A percentile compares a stretch with the other conserved stretches of the same genome.
phyloP scores from a whole-genome alignment of 2,329 filamentous ascomycete genomes.

The Fusarium concolor region DNA sequence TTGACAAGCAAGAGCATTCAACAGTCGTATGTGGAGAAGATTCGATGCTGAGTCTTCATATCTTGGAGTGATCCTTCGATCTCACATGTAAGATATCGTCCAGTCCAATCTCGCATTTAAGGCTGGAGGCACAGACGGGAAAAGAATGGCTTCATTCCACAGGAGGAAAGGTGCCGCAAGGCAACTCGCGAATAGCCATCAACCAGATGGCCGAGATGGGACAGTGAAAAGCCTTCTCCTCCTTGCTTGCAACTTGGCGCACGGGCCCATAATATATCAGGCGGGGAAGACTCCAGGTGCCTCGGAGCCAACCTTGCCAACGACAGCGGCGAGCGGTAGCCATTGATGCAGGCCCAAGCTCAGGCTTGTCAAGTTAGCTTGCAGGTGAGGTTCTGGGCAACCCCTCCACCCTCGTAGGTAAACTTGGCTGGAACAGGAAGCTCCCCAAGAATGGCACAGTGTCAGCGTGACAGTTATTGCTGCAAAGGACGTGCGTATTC shows the following conservation, averaged over 20 bases:
- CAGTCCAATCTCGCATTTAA: slow-evolving; percentile 46
- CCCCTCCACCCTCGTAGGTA: slow-evolving; percentile 9
- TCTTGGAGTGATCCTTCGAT: slow-evolving; percentile 16
- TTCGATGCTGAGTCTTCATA: neutral
- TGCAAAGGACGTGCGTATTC: slow-evolving; percentile 11
- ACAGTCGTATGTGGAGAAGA: neutral
- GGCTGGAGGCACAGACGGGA: slow-evolving; percentile 45
- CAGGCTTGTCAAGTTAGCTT: neutral
- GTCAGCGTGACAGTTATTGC: slow-evolving; percentile 19
- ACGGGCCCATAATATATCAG: slow-evolving; percentile 37
- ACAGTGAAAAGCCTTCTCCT: slow-evolving; percentile 33
- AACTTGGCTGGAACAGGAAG: slow-evolving; percentile 44
- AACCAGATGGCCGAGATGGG: slow-evolving; percentile 45
- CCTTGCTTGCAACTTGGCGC: slow-evolving; percentile 31
- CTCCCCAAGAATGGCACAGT: slow-evolving; percentile 42
- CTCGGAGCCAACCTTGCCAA: slow-evolving; percentile 33
- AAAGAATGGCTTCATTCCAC: slow-evolving; percentile 45
- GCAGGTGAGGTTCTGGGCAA: slow-evolving; percentile 30
- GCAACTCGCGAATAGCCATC: slow-evolving; percentile 44
- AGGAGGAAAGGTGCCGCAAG: slow-evolving; percentile 43
- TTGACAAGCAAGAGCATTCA: slow-evolving; percentile 1
- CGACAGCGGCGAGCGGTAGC: slow-evolving; percentile 24
- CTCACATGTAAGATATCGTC: slow-evolving; percentile 37
- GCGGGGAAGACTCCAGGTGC: slow-evolving; percentile 40
- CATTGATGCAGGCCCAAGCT: slow-evolving; percentile 22